A percentile compares a stretch with the other conserved stretches of the same genome.
phyloP scores from a whole-genome alignment of 768 basidiomycete species.

The Tulasnella sp. region DNA sequence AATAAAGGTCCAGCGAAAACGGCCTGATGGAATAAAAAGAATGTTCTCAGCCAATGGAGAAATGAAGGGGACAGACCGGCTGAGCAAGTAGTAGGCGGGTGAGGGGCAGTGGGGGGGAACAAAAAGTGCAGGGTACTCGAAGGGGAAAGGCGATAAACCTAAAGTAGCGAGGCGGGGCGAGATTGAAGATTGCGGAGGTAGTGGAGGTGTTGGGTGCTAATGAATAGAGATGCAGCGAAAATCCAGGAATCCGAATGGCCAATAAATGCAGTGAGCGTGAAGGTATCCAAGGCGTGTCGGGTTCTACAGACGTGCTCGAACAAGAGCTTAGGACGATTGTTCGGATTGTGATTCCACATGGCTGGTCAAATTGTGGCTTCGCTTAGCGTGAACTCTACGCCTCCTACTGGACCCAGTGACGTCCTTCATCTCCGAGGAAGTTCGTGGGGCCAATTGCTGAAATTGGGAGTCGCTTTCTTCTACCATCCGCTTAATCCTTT shows the following conservation, averaged over 20 bases:
- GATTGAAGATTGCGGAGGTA: not conserved
- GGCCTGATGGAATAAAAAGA: not conserved
- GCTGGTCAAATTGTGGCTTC: not conserved
- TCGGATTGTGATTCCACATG: not conserved
- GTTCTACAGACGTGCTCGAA: not conserved
- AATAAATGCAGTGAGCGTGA: not conserved
- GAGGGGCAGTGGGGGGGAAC: not conserved
- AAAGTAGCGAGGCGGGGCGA: not conserved
- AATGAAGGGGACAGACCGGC: not conserved
- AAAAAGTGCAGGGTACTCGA: not conserved
- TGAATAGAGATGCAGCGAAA: not conserved
- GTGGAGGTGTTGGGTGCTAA: not conserved
- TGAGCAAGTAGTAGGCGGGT: not conserved
- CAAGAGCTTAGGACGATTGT: not conserved
- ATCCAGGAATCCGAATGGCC: not conserved
- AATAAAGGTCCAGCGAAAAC: not conserved
- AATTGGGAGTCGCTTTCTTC: not conserved
- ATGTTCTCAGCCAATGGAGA: not conserved
- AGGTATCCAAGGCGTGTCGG: not conserved
- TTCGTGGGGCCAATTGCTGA: not conserved
- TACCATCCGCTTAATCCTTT: slow-evolving; percentile 10
- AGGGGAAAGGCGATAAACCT: not conserved
- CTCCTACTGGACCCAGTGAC: not conserved
- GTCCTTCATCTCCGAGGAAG: slow-evolving; percentile 2
- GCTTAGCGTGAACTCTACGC: not conserved